Evolutionary conservation across 2,329 filamentous ascomycete species (phyloP).

Genomic region (Cercospora sp.): DNA sequence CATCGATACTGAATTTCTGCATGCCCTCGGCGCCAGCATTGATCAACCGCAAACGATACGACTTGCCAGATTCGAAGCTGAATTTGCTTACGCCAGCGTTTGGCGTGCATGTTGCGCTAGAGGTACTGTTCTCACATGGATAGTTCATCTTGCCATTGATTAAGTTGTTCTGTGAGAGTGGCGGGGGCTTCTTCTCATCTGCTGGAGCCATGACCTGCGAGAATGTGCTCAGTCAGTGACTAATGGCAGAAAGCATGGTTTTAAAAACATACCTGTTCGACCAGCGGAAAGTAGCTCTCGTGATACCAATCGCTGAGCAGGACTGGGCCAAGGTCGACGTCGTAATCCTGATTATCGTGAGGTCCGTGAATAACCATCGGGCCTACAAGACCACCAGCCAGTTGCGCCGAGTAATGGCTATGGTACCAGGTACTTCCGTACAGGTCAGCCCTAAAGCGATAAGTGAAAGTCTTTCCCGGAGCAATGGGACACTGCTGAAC

Average conservation of each 20-base stretch:
- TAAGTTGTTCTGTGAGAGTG: constrained; percentile 34
- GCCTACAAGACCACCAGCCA: constrained; percentile 45
- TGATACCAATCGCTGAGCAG: constrained; percentile 49
- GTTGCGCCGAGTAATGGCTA: constrained; percentile 44
- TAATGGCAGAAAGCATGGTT: background rate
- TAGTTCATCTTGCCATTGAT: constrained; percentile 35
- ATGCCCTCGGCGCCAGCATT: constrained; percentile 46
- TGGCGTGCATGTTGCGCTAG: constrained; percentile 31
- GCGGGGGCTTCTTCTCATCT: constrained; percentile 26
- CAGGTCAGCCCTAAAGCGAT: constrained; percentile 44
- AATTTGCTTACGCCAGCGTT: constrained; percentile 40
- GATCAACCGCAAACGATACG: constrained; percentile 46
- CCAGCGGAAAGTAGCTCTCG: constrained; percentile 34
- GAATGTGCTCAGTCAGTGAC: background rate
- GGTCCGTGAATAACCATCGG: constrained; percentile 49
- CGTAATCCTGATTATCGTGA: constrained; percentile 42
- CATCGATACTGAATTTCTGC: constrained; percentile 52
- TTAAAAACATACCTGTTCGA: constrained; percentile 22
- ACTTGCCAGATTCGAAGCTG: constrained; percentile 44
- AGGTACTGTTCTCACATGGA: constrained; percentile 35
- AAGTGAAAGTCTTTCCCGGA: constrained; percentile 40
- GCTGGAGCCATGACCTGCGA: constrained; percentile 34
- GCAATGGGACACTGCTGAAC: constrained; percentile 50
- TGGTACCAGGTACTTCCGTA: constrained; percentile 39
- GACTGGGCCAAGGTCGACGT: constrained; percentile 47